phyloP scores from a whole-genome alignment of 164 flowering plant species.

The Vitis riparia region DNA sequence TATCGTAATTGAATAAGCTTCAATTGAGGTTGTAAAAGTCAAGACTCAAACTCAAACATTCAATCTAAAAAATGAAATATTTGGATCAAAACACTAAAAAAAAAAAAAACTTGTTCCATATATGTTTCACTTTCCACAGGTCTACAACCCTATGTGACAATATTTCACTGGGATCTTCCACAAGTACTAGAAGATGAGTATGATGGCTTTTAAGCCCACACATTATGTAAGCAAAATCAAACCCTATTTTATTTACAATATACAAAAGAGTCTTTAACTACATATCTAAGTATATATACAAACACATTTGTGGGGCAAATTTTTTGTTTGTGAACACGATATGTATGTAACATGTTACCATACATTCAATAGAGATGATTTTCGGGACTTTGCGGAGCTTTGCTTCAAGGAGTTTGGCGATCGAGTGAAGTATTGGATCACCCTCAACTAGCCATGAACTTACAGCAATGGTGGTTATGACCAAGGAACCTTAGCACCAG shows the following conservation, averaged over 20 bases:
- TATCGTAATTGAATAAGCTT: too few species aligned
- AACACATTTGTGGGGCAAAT: too few species aligned
- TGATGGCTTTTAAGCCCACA: conserved; percentile 46
- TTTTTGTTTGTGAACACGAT: neutral
- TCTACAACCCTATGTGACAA: too few species aligned
- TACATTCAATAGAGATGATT: conserved; percentile 26
- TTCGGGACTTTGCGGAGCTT: conserved; percentile 38
- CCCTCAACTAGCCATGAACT: conserved; percentile 48
- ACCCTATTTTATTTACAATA: neutral
- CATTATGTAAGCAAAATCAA: conserved; percentile 38
- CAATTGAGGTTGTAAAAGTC: too few species aligned
- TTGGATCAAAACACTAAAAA: too few species aligned
- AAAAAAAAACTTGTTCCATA: too few species aligned
- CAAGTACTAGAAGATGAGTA: conserved; percentile 50
- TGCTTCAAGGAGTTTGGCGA: conserved; percentile 50
- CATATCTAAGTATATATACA: neutral
- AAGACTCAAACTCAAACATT: too few species aligned
- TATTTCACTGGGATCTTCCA: too few species aligned
- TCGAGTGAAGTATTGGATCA: conserved; percentile 57
- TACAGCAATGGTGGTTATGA: conserved; percentile 25
- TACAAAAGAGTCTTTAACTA: neutral
- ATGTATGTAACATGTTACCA: neutral
- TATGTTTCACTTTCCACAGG: too few species aligned
- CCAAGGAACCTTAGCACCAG: conserved; percentile 37
- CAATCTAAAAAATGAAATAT: too few species aligned